Evolutionary conservation across 768 basidiomycete genomes (phyloP).

Genomic region (Termitomyces sp.): DNA sequence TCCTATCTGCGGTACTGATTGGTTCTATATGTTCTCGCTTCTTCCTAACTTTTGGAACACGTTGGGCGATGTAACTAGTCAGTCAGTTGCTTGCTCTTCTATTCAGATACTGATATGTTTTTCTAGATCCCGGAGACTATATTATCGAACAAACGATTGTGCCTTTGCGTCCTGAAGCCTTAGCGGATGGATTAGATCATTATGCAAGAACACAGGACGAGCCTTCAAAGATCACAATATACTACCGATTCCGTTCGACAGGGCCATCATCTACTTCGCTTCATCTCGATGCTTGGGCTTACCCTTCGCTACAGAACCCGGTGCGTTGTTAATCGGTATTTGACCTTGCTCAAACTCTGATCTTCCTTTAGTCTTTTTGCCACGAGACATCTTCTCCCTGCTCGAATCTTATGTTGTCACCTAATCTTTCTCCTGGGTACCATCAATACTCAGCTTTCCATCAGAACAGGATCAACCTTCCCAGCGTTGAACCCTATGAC

Average conservation of each 20-base stretch:
- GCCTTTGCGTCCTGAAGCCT: slow-evolving; percentile 2
- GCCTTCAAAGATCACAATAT: background rate
- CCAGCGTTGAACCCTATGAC: background rate
- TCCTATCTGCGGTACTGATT: slow-evolving; percentile 20
- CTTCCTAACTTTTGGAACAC: slow-evolving; percentile 50
- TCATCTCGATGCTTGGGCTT: background rate
- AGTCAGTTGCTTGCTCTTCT: slow-evolving; percentile 8
- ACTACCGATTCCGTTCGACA: slow-evolving; percentile 1
- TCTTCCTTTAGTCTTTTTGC: background rate
- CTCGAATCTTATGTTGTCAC: background rate
- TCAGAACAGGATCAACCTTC: background rate
- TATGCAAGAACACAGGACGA: background rate
- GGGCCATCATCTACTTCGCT: background rate
- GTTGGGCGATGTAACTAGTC: slow-evolving; percentile 42
- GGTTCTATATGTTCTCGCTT: slow-evolving; percentile 43
- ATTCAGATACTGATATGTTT: background rate
- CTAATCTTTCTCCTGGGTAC: background rate
- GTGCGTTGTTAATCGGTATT: background rate
- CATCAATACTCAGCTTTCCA: background rate
- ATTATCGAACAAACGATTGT: slow-evolving; percentile 48
- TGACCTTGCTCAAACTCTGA: background rate
- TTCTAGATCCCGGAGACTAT: slow-evolving; percentile 47
- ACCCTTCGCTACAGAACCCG: background rate
- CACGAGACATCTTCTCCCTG: background rate
- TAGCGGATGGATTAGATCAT: background rate